A percentile compares a stretch with the other conserved stretches of the same genome.
Evolutionary conservation across 2,329 filamentous ascomycete species (phyloP).

Genomic region (Colletotrichum sp.): DNA sequence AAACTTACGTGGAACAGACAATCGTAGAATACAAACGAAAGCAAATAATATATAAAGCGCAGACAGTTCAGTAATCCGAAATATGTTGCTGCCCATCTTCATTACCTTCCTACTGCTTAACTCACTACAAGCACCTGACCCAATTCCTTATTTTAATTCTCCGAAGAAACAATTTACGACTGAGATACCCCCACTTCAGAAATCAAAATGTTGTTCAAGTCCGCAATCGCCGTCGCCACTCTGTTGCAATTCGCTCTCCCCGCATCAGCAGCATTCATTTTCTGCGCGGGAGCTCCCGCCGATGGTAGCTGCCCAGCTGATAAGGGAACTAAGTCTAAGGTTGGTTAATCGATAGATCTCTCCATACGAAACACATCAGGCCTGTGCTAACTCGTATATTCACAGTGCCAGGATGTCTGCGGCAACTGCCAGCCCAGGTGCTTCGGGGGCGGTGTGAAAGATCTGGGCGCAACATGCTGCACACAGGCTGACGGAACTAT

Average conservation of each 20-base stretch:
- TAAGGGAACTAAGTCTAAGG: not conserved
- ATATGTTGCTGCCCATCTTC: not conserved
- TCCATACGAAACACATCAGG: rapidly evolving
- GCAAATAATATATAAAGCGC: not conserved
- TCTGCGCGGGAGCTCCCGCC: not conserved
- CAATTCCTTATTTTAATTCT: not conserved
- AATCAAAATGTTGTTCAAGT: not conserved
- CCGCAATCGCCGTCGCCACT: not conserved
- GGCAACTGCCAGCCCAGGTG: not conserved
- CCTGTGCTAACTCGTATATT: not conserved
- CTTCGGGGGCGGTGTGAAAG: not conserved
- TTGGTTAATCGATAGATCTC: not conserved
- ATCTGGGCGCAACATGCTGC: not conserved
- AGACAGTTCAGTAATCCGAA: not conserved
- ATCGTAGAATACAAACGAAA: not conserved
- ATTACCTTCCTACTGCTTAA: not conserved
- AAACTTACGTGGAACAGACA: not conserved
- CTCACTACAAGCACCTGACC: not conserved
- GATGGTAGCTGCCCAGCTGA: not conserved
- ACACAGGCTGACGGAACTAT: not conserved
- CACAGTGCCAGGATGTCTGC: not conserved
- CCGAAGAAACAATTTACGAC: not conserved
- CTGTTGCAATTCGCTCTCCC: not conserved
- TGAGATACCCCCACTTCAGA: not conserved
- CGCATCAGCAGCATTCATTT: not conserved